A percentile compares a stretch with the other conserved stretches of the same genome.
Evolutionary conservation across 352 stramenopile species (phyloP).

Genomic region (Globisporangium splendens): DNA sequence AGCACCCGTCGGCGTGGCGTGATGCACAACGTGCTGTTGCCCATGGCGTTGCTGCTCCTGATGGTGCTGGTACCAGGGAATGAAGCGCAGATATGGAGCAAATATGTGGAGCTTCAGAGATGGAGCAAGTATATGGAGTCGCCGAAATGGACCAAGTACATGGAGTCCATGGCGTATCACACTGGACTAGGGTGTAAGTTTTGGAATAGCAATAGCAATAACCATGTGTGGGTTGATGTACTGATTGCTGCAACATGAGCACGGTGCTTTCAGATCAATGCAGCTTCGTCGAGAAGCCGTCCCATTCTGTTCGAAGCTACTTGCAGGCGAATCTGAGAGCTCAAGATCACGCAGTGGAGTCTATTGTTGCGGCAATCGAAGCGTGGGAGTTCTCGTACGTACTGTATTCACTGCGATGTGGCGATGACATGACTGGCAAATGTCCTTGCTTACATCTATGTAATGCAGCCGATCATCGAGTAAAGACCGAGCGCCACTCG

Average conservation of each 20-base stretch:
- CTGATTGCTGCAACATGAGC: background rate
- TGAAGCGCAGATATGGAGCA: background rate
- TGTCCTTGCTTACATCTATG: background rate
- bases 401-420: no score
- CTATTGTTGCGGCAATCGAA: constrained; percentile 66
- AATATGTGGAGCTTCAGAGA: background rate
- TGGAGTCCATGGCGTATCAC: constrained; percentile 42
- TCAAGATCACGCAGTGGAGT: constrained; percentile 61
- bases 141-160: constrained; percentile 18
- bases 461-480: constrained; percentile 35
- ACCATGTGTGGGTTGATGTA: background rate
- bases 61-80: background rate
- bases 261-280: constrained; percentile 45
- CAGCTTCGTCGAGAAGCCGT: constrained; percentile 66
- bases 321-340: constrained; percentile 55
- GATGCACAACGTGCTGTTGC: background rate
- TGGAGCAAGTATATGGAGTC: no score
- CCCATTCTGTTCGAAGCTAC: constrained; percentile 46
- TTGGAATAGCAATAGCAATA: no score
- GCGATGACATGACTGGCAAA: background rate
- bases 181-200: constrained; percentile 47
- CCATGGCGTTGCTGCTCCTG: background rate
- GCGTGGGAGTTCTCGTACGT: constrained; percentile 82
- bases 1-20: background rate
- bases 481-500: constrained; percentile 68